phyloP scores from a whole-genome alignment of 2,329 filamentous ascomycete genomes.

The Chalaropsis ovoidea region DNA sequence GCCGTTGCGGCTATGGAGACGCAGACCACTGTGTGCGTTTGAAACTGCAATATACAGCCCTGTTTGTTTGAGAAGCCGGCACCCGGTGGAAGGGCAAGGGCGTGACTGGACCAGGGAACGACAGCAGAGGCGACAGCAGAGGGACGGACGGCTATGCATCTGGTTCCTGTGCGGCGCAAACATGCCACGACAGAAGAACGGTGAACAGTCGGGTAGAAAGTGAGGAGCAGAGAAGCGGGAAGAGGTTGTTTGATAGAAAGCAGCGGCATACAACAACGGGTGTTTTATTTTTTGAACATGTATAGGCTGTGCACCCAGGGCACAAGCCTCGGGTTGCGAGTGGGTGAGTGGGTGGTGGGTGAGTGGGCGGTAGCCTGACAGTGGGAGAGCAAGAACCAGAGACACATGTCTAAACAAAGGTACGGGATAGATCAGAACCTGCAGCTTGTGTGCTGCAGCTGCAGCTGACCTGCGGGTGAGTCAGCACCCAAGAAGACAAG shows the following conservation, averaged over 20 bases:
- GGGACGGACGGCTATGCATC: neutral
- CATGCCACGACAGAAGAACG: slow-evolving; percentile 5
- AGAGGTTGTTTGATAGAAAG: neutral
- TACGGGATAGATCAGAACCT: neutral
- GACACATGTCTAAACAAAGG: neutral
- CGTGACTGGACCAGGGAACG: neutral
- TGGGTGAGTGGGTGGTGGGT: no score
- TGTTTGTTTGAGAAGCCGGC: slow-evolving; percentile 7
- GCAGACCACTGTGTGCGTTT: neutral
- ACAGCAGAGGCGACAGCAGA: neutral
- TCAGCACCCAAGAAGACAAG: neutral
- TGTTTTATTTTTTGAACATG: neutral
- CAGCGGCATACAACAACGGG: neutral
- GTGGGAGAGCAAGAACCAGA: neutral
- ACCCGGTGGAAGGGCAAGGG: neutral
- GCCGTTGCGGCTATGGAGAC: neutral
- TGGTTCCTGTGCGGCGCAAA: slow-evolving; percentile 3
- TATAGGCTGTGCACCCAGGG: neutral
- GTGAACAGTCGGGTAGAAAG: neutral
- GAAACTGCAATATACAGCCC: slow-evolving; percentile 6
- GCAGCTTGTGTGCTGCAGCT: neutral
- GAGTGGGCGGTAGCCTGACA: neutral
- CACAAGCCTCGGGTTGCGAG: neutral
- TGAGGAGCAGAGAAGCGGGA: neutral
- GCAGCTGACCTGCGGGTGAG: neutral